These are phyloP conservation scores for Geotrichum macrosporum DNA, from an alignment of 1,139 yeast species.

Conservation along the genomic window DNA sequence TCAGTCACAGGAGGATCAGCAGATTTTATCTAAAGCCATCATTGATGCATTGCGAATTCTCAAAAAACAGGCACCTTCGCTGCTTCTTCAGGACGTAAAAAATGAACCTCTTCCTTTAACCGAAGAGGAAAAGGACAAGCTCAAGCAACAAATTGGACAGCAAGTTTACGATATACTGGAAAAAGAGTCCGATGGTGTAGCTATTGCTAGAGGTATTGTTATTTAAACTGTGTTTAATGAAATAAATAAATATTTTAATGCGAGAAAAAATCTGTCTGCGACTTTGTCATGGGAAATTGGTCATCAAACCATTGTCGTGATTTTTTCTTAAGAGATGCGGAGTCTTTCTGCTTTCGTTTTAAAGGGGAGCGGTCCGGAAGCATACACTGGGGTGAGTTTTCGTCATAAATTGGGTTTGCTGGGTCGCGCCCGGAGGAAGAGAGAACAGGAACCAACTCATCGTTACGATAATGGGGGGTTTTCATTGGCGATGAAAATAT, in stretches of 20 bases:
- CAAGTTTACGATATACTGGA: conserved; percentile 51
- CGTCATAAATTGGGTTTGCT: conserved; percentile 13
- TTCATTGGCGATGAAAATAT: conserved; percentile 13
- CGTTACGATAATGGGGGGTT: conserved; percentile 9
- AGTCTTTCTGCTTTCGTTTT: not conserved
- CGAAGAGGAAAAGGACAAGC: conserved; percentile 27
- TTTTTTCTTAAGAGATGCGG: conserved; percentile 9
- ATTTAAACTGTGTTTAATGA: conserved; percentile 42
- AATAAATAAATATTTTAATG: conserved; percentile 3
- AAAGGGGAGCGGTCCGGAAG: conserved; percentile 12
- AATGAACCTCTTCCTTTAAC: conserved; percentile 23
- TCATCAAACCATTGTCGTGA: conserved; percentile 20
- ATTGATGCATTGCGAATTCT: conserved; percentile 34
- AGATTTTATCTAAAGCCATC: conserved; percentile 31
- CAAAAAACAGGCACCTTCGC: conserved; percentile 28
- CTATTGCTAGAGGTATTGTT: conserved; percentile 64
- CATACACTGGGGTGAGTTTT: conserved; percentile 11
- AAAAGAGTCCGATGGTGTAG: conserved; percentile 51
- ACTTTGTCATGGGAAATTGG: conserved; percentile 15
- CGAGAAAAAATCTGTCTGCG: conserved; percentile 6
- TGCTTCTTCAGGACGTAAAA: conserved; percentile 22
- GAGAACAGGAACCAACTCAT: not conserved
- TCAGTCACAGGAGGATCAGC: conserved; percentile 30
- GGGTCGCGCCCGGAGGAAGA: not conserved
- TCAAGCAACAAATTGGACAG: conserved; percentile 54